These are phyloP conservation scores for Cordyceps cicadae DNA, from an alignment of 2,329 filamentous ascomycete species.

Conservation along the genomic window DNA sequence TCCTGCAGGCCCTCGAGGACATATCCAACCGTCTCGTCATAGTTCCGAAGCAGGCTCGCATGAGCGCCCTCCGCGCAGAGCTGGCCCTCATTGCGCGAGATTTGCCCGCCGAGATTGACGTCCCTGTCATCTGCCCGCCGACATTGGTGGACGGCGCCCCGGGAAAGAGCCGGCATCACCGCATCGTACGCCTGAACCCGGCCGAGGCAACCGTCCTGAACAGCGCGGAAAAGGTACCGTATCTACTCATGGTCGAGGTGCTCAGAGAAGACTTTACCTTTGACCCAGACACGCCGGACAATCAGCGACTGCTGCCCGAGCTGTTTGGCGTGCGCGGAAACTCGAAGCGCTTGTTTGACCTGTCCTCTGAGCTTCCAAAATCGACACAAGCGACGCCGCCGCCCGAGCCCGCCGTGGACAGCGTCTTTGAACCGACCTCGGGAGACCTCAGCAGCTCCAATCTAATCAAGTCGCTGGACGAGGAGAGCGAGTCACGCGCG, in stretches of 20 bases:
- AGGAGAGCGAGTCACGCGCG: slow-evolving; percentile 30
- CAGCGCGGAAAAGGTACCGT: slow-evolving; percentile 79
- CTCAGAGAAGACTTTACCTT: slow-evolving; percentile 76
- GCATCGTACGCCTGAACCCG: slow-evolving; percentile 75
- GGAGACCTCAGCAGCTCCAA: slow-evolving; percentile 71
- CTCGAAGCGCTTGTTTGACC: slow-evolving; percentile 56
- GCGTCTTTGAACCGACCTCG: slow-evolving; percentile 74
- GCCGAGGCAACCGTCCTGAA: slow-evolving; percentile 79
- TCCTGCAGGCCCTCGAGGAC: slow-evolving; percentile 70
- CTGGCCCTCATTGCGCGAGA: slow-evolving; percentile 74
- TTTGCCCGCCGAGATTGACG: slow-evolving; percentile 73
- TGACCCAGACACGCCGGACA: slow-evolving; percentile 65
- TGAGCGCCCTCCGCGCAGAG: slow-evolving; percentile 74
- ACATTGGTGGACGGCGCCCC: slow-evolving; percentile 65
- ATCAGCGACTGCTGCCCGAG: slow-evolving; percentile 54
- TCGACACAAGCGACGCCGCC: slow-evolving; percentile 33
- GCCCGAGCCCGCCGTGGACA: slow-evolving; percentile 49
- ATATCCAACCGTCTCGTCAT: slow-evolving; percentile 79
- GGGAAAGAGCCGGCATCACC: slow-evolving; percentile 68
- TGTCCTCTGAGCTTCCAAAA: slow-evolving; percentile 57
- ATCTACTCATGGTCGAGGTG: slow-evolving; percentile 77
- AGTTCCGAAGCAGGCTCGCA: slow-evolving; percentile 70
- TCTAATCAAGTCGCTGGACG: slow-evolving; percentile 51
- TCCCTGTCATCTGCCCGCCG: slow-evolving; percentile 72
- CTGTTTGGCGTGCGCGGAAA: slow-evolving; percentile 50